Evolutionary conservation across 495 filamentous ascomycete species (phyloP), one percentile per base, ranked within the genome.

Genomic region (Penicillium flavigenum): DNA sequence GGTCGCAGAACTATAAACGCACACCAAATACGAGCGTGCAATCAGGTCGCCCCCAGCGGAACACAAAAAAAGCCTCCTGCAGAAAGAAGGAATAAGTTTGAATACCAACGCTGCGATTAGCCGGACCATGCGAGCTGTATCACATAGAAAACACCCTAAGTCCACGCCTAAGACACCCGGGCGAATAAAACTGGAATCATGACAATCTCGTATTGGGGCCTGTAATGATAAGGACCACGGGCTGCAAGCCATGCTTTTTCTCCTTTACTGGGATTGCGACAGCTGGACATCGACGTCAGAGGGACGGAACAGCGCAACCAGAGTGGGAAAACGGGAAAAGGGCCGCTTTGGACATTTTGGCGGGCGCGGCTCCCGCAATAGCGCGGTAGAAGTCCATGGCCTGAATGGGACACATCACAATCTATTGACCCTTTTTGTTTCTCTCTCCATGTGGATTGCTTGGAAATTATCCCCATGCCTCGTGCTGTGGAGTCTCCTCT

Each of bases 201-300:
- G 19, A 44, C 47, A 43, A 47, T 47, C 39, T 59, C 56, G 51
- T 55, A 55, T 38, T 54, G 57, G 46, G 46, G 57, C 58, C 49
- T 59, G 44, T 61, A 26, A 34, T 27, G 9, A 60, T 46, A 31
- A 52, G 17, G 17, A 31, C 39, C 41, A 42, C 38, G 42, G 52
- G 27, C 56, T 51, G 49, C 52, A 60, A 61, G 54, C 57, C 59
- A 63, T 58, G 54, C 27, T 17, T 26, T 51, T 29, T 34, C 42
- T 48, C 51, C 54, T 54, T 45, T 48, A 22, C 47, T 38, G 31
- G 36, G 38, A 50, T 31, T 41, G 56, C 27, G 47, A 46, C 64
- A 58, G 54, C 62, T 62, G 53, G 47, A 67, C 60, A 64, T 46
- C 67, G 63, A 67, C 66, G 68, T 71, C 68, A 71, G 66, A 71